phyloP scores from a whole-genome alignment of 2,329 filamentous ascomycete genomes.

The Botrytis hyacinthi region DNA sequence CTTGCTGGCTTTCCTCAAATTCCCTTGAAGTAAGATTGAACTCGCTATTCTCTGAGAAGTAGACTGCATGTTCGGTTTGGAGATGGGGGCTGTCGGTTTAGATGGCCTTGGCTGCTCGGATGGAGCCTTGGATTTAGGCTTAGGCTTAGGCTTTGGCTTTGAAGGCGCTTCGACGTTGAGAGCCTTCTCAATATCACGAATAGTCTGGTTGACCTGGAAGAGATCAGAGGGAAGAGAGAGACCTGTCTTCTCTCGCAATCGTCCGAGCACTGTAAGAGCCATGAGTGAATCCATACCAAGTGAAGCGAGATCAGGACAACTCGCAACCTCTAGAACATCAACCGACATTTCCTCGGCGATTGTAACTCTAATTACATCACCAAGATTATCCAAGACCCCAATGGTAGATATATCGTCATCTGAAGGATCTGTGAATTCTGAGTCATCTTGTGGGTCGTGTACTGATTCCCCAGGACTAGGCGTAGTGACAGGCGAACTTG shows the following conservation, averaged over 20 bases:
- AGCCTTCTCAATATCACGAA: constrained; percentile 63
- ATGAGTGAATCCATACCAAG: constrained; percentile 60
- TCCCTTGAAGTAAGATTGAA: constrained; percentile 47
- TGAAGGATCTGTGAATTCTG: constrained; percentile 38
- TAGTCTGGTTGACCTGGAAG: constrained; percentile 58
- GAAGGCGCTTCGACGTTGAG: constrained; percentile 49
- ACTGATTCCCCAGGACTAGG: constrained; percentile 13
- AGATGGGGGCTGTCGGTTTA: constrained; percentile 43
- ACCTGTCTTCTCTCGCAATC: constrained; percentile 53
- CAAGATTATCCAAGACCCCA: constrained; percentile 47
- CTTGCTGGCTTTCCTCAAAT: constrained; percentile 47
- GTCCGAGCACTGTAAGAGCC: constrained; percentile 54
- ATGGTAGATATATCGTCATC: constrained; percentile 53
- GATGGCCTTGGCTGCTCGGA: constrained; percentile 8
- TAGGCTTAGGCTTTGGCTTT: constrained; percentile 31
- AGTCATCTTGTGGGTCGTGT: constrained; percentile 39
- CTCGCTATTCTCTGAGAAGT: constrained; percentile 20
- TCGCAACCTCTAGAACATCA: constrained; percentile 60
- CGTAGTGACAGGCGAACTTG: constrained; percentile 15
- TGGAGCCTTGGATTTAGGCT: constrained; percentile 31
- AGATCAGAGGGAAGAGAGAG: constrained; percentile 58
- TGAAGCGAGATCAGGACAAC: constrained; percentile 53
- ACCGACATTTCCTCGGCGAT: constrained; percentile 72
- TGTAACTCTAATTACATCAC: constrained; percentile 59
- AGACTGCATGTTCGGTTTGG: constrained; percentile 39